Conservation (phyloP, 2,329 filamentous ascomycete species). For the Pyrenophora graminea region DNA sequence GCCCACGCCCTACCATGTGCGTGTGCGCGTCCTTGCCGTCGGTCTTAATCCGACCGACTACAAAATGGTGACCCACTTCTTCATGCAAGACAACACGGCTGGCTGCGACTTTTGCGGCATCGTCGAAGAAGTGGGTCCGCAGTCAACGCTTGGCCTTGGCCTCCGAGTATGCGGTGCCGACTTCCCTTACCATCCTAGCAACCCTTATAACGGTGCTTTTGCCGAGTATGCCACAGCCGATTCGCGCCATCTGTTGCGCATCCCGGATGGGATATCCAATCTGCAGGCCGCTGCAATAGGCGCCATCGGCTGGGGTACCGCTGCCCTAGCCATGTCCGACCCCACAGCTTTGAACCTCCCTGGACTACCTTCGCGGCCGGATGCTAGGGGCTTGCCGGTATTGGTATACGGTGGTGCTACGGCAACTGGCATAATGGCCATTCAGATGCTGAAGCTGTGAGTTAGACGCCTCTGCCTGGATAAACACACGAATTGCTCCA, state of each 20-base stretch:
- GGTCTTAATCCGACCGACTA: neutral
- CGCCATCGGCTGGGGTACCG: conserved; percentile 1
- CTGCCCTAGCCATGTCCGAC: neutral
- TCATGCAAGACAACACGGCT: neutral
- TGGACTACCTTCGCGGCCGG: neutral
- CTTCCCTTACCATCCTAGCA: neutral
- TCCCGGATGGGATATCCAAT: neutral
- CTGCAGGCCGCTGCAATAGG: neutral
- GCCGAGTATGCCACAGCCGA: neutral
- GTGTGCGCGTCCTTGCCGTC: neutral
- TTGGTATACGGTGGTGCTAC: neutral
- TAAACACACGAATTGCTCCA: too few relatives aligned
- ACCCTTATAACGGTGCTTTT: neutral
- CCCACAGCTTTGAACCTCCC: neutral
- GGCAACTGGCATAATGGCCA: neutral
- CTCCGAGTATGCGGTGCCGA: neutral
- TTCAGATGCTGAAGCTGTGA: neutral
- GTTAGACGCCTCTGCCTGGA: neutral
- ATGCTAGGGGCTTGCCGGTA: neutral
- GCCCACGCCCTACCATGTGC: neutral
- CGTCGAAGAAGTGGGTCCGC: neutral
- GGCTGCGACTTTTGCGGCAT: conserved; percentile 1
- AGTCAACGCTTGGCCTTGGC: neutral
- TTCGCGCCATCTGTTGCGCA: neutral
- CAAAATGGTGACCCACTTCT: conserved; percentile 2